Evolutionary conservation across 139 green algal genomes (phyloP).

Genomic region (Chlorella ohadii): DNA sequence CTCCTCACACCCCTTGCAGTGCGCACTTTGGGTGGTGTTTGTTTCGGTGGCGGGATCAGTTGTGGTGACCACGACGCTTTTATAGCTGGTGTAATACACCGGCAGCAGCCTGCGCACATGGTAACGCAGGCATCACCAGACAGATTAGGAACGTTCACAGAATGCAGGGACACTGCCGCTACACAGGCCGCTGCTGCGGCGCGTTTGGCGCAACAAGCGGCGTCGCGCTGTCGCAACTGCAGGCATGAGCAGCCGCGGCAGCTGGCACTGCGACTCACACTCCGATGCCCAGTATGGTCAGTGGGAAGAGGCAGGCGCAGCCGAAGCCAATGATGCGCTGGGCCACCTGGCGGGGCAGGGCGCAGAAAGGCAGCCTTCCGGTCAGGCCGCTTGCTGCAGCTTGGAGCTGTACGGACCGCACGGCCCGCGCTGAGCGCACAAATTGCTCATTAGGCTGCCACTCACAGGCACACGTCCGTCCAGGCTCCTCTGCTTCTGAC

Average conservation of each 20-base stretch:
- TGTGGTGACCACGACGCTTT: not conserved
- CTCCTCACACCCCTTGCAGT: too few relatives aligned
- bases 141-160: not conserved
- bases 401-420: too few relatives aligned
- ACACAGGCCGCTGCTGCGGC: too few relatives aligned
- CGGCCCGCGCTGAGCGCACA: too few relatives aligned
- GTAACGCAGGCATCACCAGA: not conserved
- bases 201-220: too few relatives aligned
- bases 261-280: not conserved
- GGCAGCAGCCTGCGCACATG: slow-evolving; percentile 5
- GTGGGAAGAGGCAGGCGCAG: not conserved
- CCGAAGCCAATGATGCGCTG: slow-evolving; percentile 25
- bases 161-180: too few relatives aligned
- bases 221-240: too few relatives aligned
- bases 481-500: too few relatives aligned
- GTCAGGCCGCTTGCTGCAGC: too few relatives aligned
- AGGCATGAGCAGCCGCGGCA: not conserved
- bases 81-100: slow-evolving; percentile 15
- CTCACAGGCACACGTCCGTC: too few relatives aligned
- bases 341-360: not conserved
- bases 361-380: not conserved
- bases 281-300: slow-evolving; percentile 14
- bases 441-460: too few relatives aligned
- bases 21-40: not conserved
- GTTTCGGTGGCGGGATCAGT: too few relatives aligned